These are phyloP conservation scores for Pseudognaphalium luteoalbum DNA, from an alignment of 129 eudicot genomes.

Conservation along the genomic window DNA sequence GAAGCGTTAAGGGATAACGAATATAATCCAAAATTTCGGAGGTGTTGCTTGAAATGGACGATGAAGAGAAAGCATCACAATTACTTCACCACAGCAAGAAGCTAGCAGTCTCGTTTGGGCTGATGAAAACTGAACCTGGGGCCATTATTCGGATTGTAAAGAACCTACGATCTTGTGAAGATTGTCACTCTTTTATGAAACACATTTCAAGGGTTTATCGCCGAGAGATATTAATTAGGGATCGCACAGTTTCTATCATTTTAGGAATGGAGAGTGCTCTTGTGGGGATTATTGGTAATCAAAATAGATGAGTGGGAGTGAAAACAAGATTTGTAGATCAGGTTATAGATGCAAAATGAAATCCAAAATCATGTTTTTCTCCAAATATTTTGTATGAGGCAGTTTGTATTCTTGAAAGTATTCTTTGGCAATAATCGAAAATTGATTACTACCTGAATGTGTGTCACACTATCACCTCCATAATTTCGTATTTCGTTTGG, in stretches of 20 bases:
- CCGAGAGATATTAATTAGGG: conserved; percentile 50
- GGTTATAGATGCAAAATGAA: background rate
- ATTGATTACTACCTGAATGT: background rate
- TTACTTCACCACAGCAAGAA: conserved; percentile 56
- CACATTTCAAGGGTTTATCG: conserved; percentile 38
- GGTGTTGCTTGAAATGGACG: conserved; percentile 47
- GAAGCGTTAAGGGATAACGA: conserved; percentile 29
- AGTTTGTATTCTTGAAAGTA: background rate
- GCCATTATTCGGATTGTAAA: conserved; percentile 45
- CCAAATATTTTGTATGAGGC: background rate
- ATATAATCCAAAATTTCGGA: conserved; percentile 41
- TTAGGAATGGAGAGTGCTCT: conserved; percentile 49
- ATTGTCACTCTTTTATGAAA: conserved; percentile 55
- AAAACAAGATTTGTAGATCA: background rate
- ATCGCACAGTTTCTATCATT: conserved; percentile 48
- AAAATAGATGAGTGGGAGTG: background rate
- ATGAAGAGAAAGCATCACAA: conserved; percentile 46
- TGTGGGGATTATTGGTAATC: conserved; percentile 38
- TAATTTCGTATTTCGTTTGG: background rate
- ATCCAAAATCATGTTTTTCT: background rate
- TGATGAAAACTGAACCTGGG: conserved; percentile 38
- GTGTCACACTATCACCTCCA: no score
- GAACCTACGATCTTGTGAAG: conserved; percentile 53
- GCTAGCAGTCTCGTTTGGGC: conserved; percentile 50
- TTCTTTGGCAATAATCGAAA: background rate